Evolutionary conservation across 768 basidiomycete species (phyloP), one percentile per base, ranked within the genome.

Genomic region (Boletales sp.): DNA sequence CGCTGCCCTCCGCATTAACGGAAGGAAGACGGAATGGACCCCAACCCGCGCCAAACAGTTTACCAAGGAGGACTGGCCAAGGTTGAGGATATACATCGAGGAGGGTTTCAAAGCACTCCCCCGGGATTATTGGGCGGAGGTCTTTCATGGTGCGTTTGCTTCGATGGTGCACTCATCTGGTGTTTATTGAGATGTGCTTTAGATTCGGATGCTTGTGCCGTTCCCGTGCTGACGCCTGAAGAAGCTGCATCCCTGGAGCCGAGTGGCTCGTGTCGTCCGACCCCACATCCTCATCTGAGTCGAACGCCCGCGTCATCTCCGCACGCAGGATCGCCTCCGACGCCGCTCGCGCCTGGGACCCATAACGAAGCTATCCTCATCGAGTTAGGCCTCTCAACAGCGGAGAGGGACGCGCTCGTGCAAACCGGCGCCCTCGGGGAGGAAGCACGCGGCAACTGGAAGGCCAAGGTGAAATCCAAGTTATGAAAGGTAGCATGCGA

Each of bases 201-300:
- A 90, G 87, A 76, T 28, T 84, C 78, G 12, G 88, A 90, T 51
- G 83, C 86, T 8, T 90, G 88, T 60, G 77, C 76, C 10, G 68
- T 86, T 13, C 87, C 88, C 0, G 83, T 90, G 30, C 72, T 90
- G 25, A 74, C 79, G 5, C 77, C 84, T 0, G 59, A 67, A 21
- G 87, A 90, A 73, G 86, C 84, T 5, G 75, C 72, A 2, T 66
- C 63, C 31, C 63, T 77, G 21, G 67, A 74, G 49, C 57, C 71
- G 13, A 58, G 71, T 4, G 66, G 62, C 8, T 70, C 68, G 15
- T 36, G 58, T 25, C 54, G 78, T 17, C 83, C 86, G 6, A 57
- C 64, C n/a, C 74, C 77, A 38, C 83, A 85, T 58, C 82, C 83
- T 15, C 64, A 61, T 28, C 60, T 84, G 14, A 63, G 62, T 25